Evolutionary conservation across 2,329 filamentous ascomycete species (phyloP).

Genomic region (Penicillium thymicola): DNA sequence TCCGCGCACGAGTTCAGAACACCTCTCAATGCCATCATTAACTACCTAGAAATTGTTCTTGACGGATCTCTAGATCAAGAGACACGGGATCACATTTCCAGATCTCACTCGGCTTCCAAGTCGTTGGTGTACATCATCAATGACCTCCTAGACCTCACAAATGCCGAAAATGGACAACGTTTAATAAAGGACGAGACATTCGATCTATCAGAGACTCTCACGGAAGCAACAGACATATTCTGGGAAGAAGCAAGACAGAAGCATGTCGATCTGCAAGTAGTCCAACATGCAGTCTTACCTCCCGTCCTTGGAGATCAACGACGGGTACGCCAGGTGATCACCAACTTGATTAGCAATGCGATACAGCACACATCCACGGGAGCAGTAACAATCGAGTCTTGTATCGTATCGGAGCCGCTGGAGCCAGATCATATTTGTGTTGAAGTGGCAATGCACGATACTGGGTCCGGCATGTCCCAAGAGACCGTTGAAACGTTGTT

Average conservation of each 20-base stretch:
- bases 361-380: conserved; percentile 73
- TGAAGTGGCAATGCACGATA: conserved; percentile 73
- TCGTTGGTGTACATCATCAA: conserved; percentile 92
- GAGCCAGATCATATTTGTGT: conserved; percentile 57
- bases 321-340: conserved; percentile 74
- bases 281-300: conserved; percentile 66
- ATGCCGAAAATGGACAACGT: conserved; percentile 75
- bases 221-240: conserved; percentile 73
- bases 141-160: conserved; percentile 80
- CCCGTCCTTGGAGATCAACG: conserved; percentile 74
- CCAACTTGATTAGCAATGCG: conserved; percentile 81
- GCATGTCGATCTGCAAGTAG: conserved; percentile 65
- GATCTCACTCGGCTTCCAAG: conserved; percentile 85
- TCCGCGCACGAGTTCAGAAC: conserved; percentile 88
- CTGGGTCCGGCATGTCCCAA: conserved; percentile 62
- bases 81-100: conserved; percentile 75
- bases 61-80: conserved; percentile 75
- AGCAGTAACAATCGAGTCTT: conserved; percentile 67
- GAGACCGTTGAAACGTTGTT: conserved; percentile 59
- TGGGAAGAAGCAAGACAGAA: conserved; percentile 73
- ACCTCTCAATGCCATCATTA: conserved; percentile 89
- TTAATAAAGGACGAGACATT: conserved; percentile 78
- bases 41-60: conserved; percentile 83
- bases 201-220: conserved; percentile 65
- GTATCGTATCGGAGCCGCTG: conserved; percentile 48